Percentiles rank a stretch among this genome's conserved stretches.
phyloP scores from a whole-genome alignment of 1,284 basidiomycete species.

The Pseudozyma sp. region DNA sequence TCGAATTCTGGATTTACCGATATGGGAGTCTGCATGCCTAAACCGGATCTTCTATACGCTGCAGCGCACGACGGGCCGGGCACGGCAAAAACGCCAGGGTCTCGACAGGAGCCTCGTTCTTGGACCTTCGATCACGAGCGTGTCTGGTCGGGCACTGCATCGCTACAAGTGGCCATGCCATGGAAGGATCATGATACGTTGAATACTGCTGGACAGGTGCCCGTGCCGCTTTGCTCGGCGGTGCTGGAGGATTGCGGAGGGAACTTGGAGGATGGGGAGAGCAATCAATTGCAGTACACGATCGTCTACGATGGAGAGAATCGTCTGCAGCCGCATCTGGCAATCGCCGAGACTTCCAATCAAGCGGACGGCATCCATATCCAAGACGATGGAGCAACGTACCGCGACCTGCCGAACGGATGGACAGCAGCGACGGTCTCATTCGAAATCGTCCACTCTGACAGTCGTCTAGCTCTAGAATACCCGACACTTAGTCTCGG shows the following conservation, averaged over 20 bases:
- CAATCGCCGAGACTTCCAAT: not conserved
- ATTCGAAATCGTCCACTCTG: not conserved
- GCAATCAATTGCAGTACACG: slow-evolving; percentile 11
- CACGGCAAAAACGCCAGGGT: too few species aligned
- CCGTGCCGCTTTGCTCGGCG: slow-evolving; percentile 26
- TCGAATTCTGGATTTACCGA: slow-evolving; percentile 37
- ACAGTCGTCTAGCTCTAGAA: not conserved
- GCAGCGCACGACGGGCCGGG: slow-evolving; percentile 4
- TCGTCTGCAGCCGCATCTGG: not conserved
- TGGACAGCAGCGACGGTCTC: slow-evolving; percentile 8
- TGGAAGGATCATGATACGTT: not conserved
- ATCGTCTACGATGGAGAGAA: slow-evolving; percentile 10
- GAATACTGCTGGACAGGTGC: not conserved
- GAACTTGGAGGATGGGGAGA: not conserved
- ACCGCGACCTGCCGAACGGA: not conserved
- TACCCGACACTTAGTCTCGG: slow-evolving; percentile 13
- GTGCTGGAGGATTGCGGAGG: not conserved
- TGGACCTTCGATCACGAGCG: slow-evolving; percentile 24
- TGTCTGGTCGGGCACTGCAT: slow-evolving; percentile 21
- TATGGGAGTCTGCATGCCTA: slow-evolving; percentile 42
- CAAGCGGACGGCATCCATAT: not conserved
- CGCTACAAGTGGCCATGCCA: slow-evolving; percentile 8
- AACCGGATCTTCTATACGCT: slow-evolving; percentile 38
- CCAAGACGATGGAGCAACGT: not conserved
- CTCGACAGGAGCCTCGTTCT: not conserved